Evolutionary conservation across 768 basidiomycete genomes (phyloP).

Genomic region (Termitomyces sp.): DNA sequence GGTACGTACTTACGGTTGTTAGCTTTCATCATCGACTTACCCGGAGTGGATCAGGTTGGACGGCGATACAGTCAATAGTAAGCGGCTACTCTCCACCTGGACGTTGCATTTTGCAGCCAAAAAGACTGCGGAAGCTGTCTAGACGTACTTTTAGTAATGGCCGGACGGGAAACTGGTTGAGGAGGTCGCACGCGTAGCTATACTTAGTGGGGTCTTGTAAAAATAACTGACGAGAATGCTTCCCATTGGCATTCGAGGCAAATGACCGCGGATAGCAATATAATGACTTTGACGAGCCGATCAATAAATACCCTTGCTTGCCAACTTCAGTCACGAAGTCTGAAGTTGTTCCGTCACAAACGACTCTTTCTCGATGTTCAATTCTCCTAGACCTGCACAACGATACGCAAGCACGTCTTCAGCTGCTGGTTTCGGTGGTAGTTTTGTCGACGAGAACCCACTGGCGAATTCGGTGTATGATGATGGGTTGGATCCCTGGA

Average conservation of each 20-base stretch:
- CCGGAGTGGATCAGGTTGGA: slow-evolving; percentile 53
- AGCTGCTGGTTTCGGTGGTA: slow-evolving; percentile 56
- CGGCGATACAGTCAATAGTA: slow-evolving; percentile 80
- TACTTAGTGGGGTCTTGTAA: slow-evolving; percentile 12
- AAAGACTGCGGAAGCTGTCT: slow-evolving; percentile 39
- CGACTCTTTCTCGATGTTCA: slow-evolving; percentile 61
- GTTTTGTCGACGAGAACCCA: slow-evolving; percentile 77
- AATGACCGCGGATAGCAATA: background rate
- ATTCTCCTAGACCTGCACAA: slow-evolving; percentile 73
- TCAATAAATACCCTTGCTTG: slow-evolving; percentile 6
- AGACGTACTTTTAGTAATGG: background rate
- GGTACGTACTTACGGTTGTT: slow-evolving; percentile 47
- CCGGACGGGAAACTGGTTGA: background rate
- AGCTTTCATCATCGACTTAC: slow-evolving; percentile 14
- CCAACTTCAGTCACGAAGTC: background rate
- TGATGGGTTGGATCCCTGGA: slow-evolving; percentile 81
- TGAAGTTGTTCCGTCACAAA: background rate
- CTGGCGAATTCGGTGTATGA: slow-evolving; percentile 72
- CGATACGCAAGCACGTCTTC: slow-evolving; percentile 57
- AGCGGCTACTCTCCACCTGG: slow-evolving; percentile 85
- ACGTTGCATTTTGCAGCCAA: slow-evolving; percentile 91
- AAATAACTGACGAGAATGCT: slow-evolving; percentile 1
- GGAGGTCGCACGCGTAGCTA: slow-evolving; percentile 1
- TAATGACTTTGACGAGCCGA: background rate
- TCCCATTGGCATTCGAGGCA: background rate